These are phyloP conservation scores for Takakia lepidozioides DNA, from an alignment of 225 moss, liverwort and hornwort genomes.

Conservation along the genomic window DNA sequence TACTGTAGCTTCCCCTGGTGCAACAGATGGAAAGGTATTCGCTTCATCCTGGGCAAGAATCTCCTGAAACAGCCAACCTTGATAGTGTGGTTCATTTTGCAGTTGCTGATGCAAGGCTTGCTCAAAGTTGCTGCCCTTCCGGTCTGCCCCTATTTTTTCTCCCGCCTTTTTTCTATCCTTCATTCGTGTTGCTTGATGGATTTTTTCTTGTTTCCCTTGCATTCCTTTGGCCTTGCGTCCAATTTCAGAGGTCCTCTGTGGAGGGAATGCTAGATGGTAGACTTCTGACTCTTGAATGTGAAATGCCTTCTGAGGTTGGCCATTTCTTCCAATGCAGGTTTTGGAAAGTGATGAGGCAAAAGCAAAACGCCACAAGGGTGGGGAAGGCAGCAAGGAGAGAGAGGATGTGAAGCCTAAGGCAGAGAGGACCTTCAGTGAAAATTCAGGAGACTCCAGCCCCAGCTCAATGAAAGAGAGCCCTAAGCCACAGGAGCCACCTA, in stretches of 20 bases:
- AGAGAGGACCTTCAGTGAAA: conserved; percentile 7
- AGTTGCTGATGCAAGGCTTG: background rate
- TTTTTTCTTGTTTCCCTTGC: background rate
- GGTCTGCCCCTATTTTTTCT: too few species aligned
- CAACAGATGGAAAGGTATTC: conserved; percentile 2
- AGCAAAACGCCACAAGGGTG: conserved; percentile 3
- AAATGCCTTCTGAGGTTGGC: background rate
- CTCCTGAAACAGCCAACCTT: too few species aligned
- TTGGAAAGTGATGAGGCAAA: conserved; percentile 5
- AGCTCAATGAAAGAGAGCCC: conserved; percentile 6
- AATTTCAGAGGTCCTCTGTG: background rate
- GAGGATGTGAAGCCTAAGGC: conserved; percentile 5
- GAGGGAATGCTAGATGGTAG: background rate
- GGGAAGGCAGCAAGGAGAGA: conserved; percentile 2
- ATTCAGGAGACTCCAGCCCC: conserved; percentile 13
- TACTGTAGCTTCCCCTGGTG: background rate
- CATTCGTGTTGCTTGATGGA: background rate
- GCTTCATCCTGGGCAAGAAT: background rate
- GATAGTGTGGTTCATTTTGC: background rate
- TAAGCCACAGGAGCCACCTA: conserved; percentile 13
- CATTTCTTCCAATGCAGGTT: background rate
- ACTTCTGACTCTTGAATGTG: too few species aligned
- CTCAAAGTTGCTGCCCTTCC: background rate
- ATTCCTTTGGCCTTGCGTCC: background rate
- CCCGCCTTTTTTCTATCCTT: too few species aligned